Evolutionary conservation across 495 filamentous ascomycete species (phyloP).

Genomic region (Penicillium fimorum): DNA sequence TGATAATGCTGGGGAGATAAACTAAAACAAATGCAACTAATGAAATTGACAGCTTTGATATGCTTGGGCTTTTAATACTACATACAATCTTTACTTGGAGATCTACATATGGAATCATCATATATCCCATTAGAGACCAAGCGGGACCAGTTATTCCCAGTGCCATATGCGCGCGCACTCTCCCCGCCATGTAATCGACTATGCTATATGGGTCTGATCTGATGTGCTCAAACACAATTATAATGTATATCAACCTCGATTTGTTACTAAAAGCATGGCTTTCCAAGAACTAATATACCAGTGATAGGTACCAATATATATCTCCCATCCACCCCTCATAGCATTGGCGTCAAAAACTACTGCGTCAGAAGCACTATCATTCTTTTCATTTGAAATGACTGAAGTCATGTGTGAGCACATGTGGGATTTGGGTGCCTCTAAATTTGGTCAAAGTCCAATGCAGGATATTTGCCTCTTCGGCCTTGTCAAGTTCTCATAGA

Average conservation of each 20-base stretch:
- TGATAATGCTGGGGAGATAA: neutral
- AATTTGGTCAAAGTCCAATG: too few species aligned
- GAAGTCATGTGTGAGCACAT: neutral
- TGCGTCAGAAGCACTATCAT: neutral
- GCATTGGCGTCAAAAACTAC: neutral
- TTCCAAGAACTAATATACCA: neutral
- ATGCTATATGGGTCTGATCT: neutral
- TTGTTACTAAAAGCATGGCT: neutral
- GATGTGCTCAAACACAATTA: neutral
- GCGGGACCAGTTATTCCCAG: neutral
- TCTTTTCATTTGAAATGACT: too few species aligned
- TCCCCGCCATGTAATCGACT: too few species aligned
- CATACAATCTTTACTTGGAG: neutral
- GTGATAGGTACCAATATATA: neutral
- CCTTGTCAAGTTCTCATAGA: too few species aligned
- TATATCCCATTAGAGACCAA: neutral
- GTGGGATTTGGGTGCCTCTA: neutral
- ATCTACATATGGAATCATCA: neutral
- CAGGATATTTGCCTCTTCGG: too few species aligned
- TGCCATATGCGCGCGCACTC: too few species aligned
- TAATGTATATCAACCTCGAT: neutral
- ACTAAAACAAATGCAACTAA: neutral
- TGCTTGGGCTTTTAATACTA: neutral
- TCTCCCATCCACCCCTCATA: neutral
- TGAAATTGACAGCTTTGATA: neutral